These are phyloP conservation scores for Quercus bicolor DNA, from an alignment of 306 rosid genomes.

Conservation along the genomic window DNA sequence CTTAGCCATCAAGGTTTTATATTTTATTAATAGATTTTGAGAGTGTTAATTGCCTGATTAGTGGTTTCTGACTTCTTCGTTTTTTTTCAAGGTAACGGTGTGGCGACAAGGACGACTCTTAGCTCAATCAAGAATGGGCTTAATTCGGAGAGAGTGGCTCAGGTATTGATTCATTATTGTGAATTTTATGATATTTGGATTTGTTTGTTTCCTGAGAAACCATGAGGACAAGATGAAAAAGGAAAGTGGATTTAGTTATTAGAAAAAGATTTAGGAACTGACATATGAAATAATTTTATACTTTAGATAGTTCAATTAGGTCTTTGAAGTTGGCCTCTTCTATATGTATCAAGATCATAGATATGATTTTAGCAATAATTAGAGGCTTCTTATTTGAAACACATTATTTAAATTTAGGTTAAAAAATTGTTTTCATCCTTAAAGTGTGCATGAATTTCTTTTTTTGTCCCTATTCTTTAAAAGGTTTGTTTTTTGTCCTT, in stretches of 20 bases:
- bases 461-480: too few species aligned
- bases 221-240: background rate
- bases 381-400: background rate
- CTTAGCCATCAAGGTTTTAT: constrained; percentile 29
- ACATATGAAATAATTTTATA: background rate
- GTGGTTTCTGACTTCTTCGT: background rate
- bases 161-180: constrained; percentile 24
- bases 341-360: too few species aligned
- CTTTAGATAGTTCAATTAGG: too few species aligned
- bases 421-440: too few species aligned
- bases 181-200: background rate
- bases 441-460: too few species aligned
- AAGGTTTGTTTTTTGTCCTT: too few species aligned
- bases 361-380: background rate
- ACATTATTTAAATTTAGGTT: too few species aligned
- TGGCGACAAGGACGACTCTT: constrained; percentile 32
- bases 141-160: constrained; percentile 26
- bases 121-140: constrained; percentile 45
- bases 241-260: background rate
- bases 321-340: too few species aligned
- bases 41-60: background rate
- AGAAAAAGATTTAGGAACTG: background rate
- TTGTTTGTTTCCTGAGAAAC: constrained; percentile 8
- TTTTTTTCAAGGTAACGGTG: constrained; percentile 18
- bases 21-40: background rate